A percentile compares a stretch with the other conserved stretches of the same genome.
These are phyloP conservation scores for Epicoccum nigrum DNA, from an alignment of 2,329 filamentous ascomycete genomes.

Conservation along the genomic window DNA sequence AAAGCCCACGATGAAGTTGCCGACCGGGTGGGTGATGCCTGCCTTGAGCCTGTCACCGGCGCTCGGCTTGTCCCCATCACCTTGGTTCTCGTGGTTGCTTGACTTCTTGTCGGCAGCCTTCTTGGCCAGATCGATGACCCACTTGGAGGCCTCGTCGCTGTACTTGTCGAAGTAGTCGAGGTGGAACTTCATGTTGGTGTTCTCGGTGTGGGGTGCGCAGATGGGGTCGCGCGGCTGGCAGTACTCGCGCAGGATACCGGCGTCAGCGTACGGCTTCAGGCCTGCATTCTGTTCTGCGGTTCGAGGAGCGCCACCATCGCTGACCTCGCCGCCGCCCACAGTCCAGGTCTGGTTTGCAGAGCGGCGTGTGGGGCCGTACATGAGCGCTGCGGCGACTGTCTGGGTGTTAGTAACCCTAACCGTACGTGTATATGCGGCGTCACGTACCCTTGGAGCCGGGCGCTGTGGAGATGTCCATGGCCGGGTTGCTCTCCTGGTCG, in stretches of 20 bases:
- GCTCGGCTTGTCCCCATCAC: conserved; percentile 17
- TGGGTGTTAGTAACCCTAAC: conserved; percentile 16
- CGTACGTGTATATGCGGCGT: no score
- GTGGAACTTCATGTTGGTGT: conserved; percentile 61
- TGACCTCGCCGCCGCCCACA: conserved; percentile 29
- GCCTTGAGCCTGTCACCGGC: conserved; percentile 27
- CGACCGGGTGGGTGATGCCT: conserved; percentile 31
- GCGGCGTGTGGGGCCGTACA: conserved; percentile 33
- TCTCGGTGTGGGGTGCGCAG: conserved; percentile 58
- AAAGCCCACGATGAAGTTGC: conserved; percentile 30
- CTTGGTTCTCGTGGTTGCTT: conserved; percentile 13
- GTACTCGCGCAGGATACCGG: conserved; percentile 64
- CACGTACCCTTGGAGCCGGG: conserved; percentile 30
- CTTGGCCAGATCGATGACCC: conserved; percentile 29
- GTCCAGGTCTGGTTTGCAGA: conserved; percentile 34
- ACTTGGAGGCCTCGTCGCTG: conserved; percentile 30
- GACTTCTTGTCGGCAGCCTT: conserved; percentile 21
- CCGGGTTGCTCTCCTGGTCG: conserved; percentile 28
- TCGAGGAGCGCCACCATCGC: conserved; percentile 29
- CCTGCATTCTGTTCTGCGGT: conserved; percentile 28
- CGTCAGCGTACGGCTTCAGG: conserved; percentile 36
- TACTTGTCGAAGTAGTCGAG: conserved; percentile 60
- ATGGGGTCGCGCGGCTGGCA: conserved; percentile 68
- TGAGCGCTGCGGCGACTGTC: conserved; percentile 32
- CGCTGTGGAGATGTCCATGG: conserved; percentile 26